Base-by-base conservation (phyloP, 331 rosid species). In the Malus hybrid region DNA sequence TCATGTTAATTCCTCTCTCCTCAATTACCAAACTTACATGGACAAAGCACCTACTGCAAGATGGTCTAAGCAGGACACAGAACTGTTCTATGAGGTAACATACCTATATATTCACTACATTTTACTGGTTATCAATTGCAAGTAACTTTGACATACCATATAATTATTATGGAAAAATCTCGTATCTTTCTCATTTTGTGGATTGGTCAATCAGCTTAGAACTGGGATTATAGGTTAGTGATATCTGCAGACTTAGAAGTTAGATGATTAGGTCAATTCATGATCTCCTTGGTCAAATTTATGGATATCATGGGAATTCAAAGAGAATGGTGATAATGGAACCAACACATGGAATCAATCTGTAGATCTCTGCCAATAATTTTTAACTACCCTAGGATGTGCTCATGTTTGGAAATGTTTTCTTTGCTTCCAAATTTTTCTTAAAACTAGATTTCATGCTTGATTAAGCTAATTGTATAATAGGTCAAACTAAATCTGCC, bases 61-160 rank as follows among this genome's bases (percentile, higher is more conserved):
- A 81, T 95, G 99, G 99, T 79, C 93, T 29, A 87, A 88, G 82
- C 88, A 85, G 58, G 99, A 90, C 52, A 95, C 97, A 12, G 90
- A 87, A 79, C 86, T 82, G 83, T 90, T 94, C 78, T 90, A 87
- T 74, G 87, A 83, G 97, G 97, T 90, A 85, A 78, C 29, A 16
- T 20, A 18, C 26, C 73, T 29, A 29, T n/a, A 63, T 46, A 33
- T 69, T 77, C 53, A n/a, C 16, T 60, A 3, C 46, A 61, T 46
- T 28, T 30, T 61, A 16, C 44, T 46, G 34, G 55, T 7, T 69
- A 6, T 6, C 28, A 75, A 30, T 30, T 16, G 52, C 26, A 60
- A 52, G 5, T 61, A 14, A 29, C 42, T 63, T 29, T 63, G 67
- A 63, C 52, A 1, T 13, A 46, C 55, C 7, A 32, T 34, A 13